phyloP scores from a whole-genome alignment of 148 eudicot genomes.

The Fallopia convolvulus region DNA sequence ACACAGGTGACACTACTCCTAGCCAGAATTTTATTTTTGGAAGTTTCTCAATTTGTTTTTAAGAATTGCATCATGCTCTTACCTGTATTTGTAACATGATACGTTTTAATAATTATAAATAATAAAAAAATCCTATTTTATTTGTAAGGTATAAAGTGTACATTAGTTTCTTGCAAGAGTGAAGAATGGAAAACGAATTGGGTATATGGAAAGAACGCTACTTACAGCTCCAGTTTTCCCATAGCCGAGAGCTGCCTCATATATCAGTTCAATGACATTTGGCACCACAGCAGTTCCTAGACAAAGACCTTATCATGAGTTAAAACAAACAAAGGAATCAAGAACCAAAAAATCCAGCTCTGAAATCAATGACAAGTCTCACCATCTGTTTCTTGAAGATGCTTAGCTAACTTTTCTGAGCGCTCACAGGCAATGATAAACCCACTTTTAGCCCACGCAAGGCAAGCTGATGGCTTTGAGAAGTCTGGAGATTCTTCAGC shows the following conservation, averaged over 20 bases:
- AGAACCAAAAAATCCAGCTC: neutral
- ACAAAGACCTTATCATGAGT: neutral
- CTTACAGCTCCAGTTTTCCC: conserved; percentile 43
- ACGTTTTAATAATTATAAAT: too few relatives aligned
- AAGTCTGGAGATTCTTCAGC: conserved; percentile 13
- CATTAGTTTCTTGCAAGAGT: too few relatives aligned
- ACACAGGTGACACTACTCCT: too few relatives aligned
- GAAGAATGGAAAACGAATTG: too few relatives aligned
- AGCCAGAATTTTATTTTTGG: too few relatives aligned
- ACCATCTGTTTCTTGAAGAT: conserved; percentile 30
- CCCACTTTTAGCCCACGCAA: conserved; percentile 36
- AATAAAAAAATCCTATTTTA: too few relatives aligned
- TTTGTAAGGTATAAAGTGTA: too few relatives aligned
- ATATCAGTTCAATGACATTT: conserved; percentile 39
- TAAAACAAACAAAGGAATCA: neutral
- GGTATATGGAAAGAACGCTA: neutral
- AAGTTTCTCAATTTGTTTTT: too few relatives aligned
- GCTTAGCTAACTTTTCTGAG: conserved; percentile 30
- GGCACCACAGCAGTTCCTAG: conserved; percentile 37
- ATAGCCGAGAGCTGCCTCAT: conserved; percentile 28
- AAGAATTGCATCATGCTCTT: too few relatives aligned
- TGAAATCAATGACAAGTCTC: conserved; percentile 1
- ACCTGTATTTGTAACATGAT: too few relatives aligned
- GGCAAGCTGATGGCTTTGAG: conserved; percentile 23
- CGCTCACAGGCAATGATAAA: conserved; percentile 35